phyloP scores from a whole-genome alignment of 306 rosid genomes.

The Lagenaria siceraria region DNA sequence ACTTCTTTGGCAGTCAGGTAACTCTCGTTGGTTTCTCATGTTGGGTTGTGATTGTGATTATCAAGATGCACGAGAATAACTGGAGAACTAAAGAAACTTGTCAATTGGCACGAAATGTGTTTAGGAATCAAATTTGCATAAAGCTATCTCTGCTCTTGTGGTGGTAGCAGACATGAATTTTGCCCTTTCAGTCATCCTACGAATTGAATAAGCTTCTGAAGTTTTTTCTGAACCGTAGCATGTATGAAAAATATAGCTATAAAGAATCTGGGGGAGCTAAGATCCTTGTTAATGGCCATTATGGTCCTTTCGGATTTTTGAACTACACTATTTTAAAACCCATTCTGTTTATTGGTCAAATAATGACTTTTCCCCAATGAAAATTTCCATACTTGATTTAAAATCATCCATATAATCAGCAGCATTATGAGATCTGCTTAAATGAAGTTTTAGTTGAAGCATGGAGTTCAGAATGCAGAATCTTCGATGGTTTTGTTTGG shows the following conservation, averaged over 20 bases:
- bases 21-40: constrained; percentile 1
- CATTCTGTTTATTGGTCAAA: not conserved
- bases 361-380: not conserved
- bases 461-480: not conserved
- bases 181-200: not conserved
- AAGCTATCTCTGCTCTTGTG: not conserved
- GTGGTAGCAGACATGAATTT: not conserved
- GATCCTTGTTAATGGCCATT: not conserved
- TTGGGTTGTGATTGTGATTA: not conserved
- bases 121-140: not conserved
- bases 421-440: not conserved
- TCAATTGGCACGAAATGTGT: not conserved
- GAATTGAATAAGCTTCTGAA: not conserved
- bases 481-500: not conserved
- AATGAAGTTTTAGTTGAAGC: not conserved
- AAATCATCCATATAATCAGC: not conserved
- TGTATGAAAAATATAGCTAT: not conserved
- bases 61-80: not conserved
- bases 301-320: not conserved
- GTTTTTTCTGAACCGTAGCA: not conserved
- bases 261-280: not conserved
- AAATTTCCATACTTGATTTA: not conserved
- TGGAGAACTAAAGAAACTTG: not conserved
- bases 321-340: not conserved
- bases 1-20: constrained; percentile 98